Conservation (phyloP, 2,329 filamentous ascomycete genomes). For the Aspergillus pseudonomiae region DNA sequence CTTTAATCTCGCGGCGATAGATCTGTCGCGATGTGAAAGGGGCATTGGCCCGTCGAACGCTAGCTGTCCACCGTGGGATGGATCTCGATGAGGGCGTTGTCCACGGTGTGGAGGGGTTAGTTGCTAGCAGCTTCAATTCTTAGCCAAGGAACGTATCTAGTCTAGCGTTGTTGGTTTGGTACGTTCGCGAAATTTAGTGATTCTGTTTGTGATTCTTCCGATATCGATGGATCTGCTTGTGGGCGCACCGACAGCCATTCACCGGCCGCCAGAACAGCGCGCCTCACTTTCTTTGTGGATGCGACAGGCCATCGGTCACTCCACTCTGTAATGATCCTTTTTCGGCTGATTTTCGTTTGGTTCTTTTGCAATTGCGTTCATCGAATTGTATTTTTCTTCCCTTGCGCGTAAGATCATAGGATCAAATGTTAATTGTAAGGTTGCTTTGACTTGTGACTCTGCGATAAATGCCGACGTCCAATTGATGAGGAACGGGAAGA, state of each 20-base stretch:
- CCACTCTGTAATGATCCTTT: not conserved
- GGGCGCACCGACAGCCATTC: conserved; percentile 3
- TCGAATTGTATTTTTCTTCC: not conserved
- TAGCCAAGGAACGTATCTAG: not conserved
- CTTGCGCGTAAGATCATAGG: not conserved
- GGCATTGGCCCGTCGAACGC: not conserved
- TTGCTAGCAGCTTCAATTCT: not conserved
- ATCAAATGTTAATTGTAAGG: not conserved
- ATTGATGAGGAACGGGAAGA: no score
- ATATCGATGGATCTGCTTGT: conserved; percentile 8
- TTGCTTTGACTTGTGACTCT: not conserved
- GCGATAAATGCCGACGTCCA: not conserved
- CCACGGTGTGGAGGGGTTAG: not conserved
- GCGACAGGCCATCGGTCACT: conserved; percentile 1
- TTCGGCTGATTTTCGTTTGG: not conserved
- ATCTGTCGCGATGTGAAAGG: conserved; percentile 1
- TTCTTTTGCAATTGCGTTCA: not conserved
- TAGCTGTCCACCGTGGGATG: not conserved
- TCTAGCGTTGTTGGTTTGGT: not conserved
- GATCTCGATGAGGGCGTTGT: not conserved
- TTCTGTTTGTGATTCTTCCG: conserved; percentile 1
- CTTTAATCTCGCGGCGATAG: not conserved
- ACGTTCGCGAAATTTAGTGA: conserved; percentile 1
- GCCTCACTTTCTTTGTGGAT: conserved; percentile 9
- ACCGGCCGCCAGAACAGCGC: conserved; percentile 7